Evolutionary conservation across 1,139 yeast species (phyloP).

Genomic region (Suhomyces wounanorum): DNA sequence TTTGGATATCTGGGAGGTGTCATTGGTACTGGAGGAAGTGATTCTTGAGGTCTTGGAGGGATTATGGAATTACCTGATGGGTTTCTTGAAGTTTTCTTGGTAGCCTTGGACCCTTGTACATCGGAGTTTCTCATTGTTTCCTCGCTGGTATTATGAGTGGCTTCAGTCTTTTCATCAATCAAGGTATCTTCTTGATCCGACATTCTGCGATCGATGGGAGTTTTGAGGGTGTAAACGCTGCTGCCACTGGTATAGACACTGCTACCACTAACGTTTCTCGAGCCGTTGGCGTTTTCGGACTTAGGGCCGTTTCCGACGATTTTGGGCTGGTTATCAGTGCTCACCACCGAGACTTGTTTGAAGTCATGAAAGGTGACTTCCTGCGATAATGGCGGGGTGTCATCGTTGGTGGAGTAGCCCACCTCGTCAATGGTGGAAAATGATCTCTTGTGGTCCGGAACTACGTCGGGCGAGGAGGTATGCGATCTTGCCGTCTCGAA

Average conservation of each 20-base stretch:
- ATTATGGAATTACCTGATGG: background rate
- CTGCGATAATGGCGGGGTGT: conserved; percentile 29
- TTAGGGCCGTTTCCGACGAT: conserved; percentile 10
- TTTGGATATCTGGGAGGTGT: conserved; percentile 6
- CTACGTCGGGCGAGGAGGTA: conserved; percentile 5
- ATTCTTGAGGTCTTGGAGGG: background rate
- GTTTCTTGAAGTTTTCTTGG: background rate
- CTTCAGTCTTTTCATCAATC: conserved; percentile 19
- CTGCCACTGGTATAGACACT: conserved; percentile 6
- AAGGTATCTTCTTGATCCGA: conserved; percentile 30
- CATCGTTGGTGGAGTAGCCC: conserved; percentile 23
- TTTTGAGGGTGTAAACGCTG: conserved; percentile 4
- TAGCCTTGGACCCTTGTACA: background rate
- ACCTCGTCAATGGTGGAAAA: conserved; percentile 22
- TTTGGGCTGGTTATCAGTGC: conserved; percentile 5
- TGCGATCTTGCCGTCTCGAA: conserved; percentile 33
- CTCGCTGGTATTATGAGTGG: conserved; percentile 5
- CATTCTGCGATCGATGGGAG: conserved; percentile 2
- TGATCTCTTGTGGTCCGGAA: conserved; percentile 15
- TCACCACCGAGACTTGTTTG: conserved; percentile 8
- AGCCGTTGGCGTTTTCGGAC: background rate
- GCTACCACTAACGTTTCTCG: conserved; percentile 13
- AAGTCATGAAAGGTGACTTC: conserved; percentile 26
- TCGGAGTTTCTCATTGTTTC: conserved; percentile 10
- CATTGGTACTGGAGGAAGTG: conserved; percentile 2